Evolutionary conservation across 148 eudicot genomes (phyloP).

Genomic region (Amaranthus hypochondriacus): DNA sequence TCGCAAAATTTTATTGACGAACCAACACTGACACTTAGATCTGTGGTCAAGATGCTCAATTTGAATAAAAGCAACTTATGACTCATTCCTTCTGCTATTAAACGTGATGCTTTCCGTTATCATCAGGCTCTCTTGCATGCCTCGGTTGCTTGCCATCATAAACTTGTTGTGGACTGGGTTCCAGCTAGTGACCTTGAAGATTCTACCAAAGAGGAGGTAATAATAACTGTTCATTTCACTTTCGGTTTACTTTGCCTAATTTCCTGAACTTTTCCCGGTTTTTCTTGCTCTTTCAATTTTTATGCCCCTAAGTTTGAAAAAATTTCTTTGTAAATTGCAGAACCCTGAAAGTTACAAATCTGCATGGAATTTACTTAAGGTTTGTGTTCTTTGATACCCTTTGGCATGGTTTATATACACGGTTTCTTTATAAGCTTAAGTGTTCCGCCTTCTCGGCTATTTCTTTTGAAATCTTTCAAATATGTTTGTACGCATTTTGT

Average conservation of each 20-base stretch:
- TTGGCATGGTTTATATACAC: neutral
- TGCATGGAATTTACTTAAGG: conserved; percentile 86
- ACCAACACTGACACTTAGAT: too few relatives aligned
- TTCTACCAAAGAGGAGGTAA: conserved; percentile 66
- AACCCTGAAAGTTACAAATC: conserved; percentile 62
- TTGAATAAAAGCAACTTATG: neutral
- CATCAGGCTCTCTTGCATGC: conserved; percentile 94
- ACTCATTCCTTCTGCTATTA: conserved; percentile 1
- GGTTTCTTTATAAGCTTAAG: too few relatives aligned
- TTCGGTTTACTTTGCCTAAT: neutral
- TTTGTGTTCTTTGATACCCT: conserved; percentile 21
- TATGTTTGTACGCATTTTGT: too few relatives aligned
- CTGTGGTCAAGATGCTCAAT: neutral
- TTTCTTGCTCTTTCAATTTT: neutral
- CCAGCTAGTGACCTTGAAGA: conserved; percentile 95
- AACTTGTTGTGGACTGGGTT: conserved; percentile 75
- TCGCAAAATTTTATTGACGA: too few relatives aligned
- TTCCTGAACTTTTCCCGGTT: neutral
- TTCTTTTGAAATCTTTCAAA: neutral
- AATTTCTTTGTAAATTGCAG: conserved; percentile 36
- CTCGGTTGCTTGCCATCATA: conserved; percentile 70
- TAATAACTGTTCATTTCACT: conserved; percentile 10
- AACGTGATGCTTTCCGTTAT: neutral
- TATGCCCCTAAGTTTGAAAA: too few relatives aligned
- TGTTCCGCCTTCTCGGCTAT: neutral